A percentile compares a stretch with the other conserved stretches of the same genome.
These are phyloP conservation scores for Clathrospora elynae DNA, from an alignment of 2,329 filamentous ascomycete species.

Conservation along the genomic window DNA sequence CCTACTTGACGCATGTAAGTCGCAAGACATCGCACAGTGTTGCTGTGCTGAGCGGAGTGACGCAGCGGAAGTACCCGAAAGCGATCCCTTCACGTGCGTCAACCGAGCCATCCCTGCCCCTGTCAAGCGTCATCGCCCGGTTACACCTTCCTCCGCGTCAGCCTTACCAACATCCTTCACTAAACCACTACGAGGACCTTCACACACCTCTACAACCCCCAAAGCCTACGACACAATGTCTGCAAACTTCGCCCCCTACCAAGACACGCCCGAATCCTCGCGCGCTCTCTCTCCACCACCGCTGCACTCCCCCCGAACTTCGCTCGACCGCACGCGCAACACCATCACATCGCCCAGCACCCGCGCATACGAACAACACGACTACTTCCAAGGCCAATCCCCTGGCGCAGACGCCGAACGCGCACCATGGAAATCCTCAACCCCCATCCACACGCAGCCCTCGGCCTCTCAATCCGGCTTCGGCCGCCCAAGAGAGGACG, in stretches of 20 bases:
- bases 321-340: constrained; percentile 41
- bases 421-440: constrained; percentile 33
- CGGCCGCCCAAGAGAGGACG: constrained; percentile 63
- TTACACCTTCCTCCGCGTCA: constrained; percentile 17
- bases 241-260: constrained; percentile 87
- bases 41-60: constrained; percentile 17
- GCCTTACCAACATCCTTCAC: constrained; percentile 12
- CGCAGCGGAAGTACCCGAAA: constrained; percentile 8
- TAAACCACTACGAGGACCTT: constrained; percentile 4
- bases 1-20: neutral
- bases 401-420: constrained; percentile 30
- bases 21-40: constrained; percentile 8
- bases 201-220: neutral
- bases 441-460: constrained; percentile 8
- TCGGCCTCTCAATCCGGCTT: constrained; percentile 17
- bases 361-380: constrained; percentile 47
- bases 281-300: constrained; percentile 77
- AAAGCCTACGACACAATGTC: constrained; percentile 29
- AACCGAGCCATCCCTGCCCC: constrained; percentile 28
- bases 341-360: constrained; percentile 43
- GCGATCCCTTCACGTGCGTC: constrained; percentile 19
- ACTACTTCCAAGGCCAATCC: constrained; percentile 40
- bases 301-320: constrained; percentile 47
- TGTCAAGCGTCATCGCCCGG: constrained; percentile 23
- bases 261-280: constrained; percentile 85